A percentile compares a stretch with the other conserved stretches of the same genome.
These are phyloP conservation scores for Nicotiana benthamiana DNA, from an alignment of 257 asterid species.

Conservation along the genomic window DNA sequence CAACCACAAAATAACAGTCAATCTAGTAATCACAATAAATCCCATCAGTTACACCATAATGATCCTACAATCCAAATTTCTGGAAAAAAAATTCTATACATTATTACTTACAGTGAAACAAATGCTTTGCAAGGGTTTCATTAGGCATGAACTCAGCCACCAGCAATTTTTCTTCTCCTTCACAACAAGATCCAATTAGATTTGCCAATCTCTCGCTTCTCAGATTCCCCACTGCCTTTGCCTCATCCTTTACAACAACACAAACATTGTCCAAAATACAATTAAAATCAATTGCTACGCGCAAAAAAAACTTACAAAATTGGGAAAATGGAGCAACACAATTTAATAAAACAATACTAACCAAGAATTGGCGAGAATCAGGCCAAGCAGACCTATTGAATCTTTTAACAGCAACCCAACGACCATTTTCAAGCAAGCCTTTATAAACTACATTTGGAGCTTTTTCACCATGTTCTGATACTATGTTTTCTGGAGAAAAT, in stretches of 20 bases:
- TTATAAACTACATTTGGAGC: conserved; percentile 47
- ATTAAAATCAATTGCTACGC: not conserved
- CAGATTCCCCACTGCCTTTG: conserved; percentile 35
- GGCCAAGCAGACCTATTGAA: conserved; percentile 44
- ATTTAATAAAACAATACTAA: not conserved
- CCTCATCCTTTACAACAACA: conserved; percentile 28
- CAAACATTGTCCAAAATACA: not conserved
- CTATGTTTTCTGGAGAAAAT: conserved; percentile 34
- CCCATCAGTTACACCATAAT: not conserved
- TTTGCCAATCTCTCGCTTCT: conserved; percentile 38
- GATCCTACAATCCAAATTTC: not conserved
- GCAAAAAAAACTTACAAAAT: not conserved
- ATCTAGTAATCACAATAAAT: not conserved
- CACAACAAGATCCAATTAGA: conserved; percentile 39
- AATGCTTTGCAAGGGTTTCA: conserved; percentile 46
- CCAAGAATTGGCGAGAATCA: conserved; percentile 43
- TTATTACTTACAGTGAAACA: conserved; percentile 37
- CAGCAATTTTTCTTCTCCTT: conserved; percentile 39
- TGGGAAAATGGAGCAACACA: not conserved
- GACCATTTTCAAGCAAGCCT: conserved; percentile 28
- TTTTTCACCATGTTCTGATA: conserved; percentile 49
- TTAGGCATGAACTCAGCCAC: conserved; percentile 49
- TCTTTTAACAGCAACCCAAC: conserved; percentile 38
- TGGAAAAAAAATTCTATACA: not conserved
- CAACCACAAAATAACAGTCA: not conserved